A percentile compares a stretch with the other conserved stretches of the same genome.
These are phyloP conservation scores for Trichosporon asahii DNA, from an alignment of 1,284 basidiomycete species.

Conservation along the genomic window DNA sequence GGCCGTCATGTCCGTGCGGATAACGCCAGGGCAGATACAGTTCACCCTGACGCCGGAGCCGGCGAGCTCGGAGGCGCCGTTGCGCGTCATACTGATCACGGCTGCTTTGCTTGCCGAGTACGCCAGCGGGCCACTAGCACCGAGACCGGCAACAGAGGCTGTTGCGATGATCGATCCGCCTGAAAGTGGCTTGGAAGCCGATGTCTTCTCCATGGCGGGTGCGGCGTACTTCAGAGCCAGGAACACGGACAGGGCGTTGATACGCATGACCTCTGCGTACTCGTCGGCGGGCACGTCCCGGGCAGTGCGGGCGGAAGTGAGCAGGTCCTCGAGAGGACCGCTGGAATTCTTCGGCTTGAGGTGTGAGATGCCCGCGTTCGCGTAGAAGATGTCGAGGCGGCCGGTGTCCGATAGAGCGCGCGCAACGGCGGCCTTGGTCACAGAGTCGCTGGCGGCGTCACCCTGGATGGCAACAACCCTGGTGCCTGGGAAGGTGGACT, in stretches of 20 bases:
- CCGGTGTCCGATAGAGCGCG: slow-evolving; percentile 77
- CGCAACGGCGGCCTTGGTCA: slow-evolving; percentile 66
- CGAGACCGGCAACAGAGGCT: slow-evolving; percentile 81
- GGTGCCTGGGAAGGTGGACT: slow-evolving; percentile 68
- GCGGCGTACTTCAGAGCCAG: slow-evolving; percentile 85
- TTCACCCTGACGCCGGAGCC: slow-evolving; percentile 82
- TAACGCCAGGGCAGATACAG: slow-evolving; percentile 83
- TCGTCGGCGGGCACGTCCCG: slow-evolving; percentile 53
- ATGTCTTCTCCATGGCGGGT: slow-evolving; percentile 68
- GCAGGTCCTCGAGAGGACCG: neutral
- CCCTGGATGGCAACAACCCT: slow-evolving; percentile 64
- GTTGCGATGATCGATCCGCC: slow-evolving; percentile 86
- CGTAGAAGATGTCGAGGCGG: slow-evolving; percentile 88
- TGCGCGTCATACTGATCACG: slow-evolving; percentile 81
- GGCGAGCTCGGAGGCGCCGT: slow-evolving; percentile 73
- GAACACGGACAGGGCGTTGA: slow-evolving; percentile 82
- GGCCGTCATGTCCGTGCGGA: slow-evolving; percentile 77
- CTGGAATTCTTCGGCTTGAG: slow-evolving; percentile 18
- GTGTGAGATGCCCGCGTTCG: slow-evolving; percentile 63
- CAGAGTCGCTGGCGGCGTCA: slow-evolving; percentile 76
- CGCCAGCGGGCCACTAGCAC: slow-evolving; percentile 76
- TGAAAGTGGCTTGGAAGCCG: slow-evolving; percentile 64
- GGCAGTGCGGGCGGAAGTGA: neutral
- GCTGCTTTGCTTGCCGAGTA: slow-evolving; percentile 89
- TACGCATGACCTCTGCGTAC: slow-evolving; percentile 71